phyloP scores from a whole-genome alignment of 78 protist species.

The Guillardia theta region DNA sequence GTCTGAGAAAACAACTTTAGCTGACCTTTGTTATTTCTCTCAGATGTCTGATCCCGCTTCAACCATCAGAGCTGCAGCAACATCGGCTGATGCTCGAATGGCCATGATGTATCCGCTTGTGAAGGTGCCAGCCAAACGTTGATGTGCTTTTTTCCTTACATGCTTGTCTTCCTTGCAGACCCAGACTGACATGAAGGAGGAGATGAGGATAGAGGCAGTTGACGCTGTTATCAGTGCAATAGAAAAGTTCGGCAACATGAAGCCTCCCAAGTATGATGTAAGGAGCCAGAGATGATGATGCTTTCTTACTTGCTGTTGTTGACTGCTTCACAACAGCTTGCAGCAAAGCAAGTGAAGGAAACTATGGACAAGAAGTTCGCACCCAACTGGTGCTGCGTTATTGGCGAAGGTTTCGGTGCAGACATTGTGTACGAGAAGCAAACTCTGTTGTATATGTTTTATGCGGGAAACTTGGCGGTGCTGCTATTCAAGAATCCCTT shows the following conservation, averaged over 20 bases:
- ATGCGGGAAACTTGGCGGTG: neutral
- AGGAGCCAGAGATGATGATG: neutral
- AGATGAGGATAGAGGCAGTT: slow-evolving; percentile 24
- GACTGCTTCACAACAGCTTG: neutral
- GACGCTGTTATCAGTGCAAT: slow-evolving; percentile 18
- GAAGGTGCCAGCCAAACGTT: neutral
- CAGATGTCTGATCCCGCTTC: neutral
- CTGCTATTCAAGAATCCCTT: slow-evolving; percentile 20
- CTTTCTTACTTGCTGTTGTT: neutral
- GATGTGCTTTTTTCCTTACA: neutral
- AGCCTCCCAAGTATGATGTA: neutral
- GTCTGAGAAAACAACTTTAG: no score
- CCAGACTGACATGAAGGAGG: slow-evolving; percentile 34
- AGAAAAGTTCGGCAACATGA: neutral
- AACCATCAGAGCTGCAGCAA: neutral
- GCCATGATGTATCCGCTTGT: neutral
- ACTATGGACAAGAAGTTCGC: slow-evolving; percentile 22
- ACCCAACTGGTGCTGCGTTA: slow-evolving; percentile 33
- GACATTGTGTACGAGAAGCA: slow-evolving; percentile 14
- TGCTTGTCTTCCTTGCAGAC: neutral
- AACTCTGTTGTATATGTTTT: neutral
- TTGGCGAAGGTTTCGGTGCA: neutral
- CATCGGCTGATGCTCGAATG: slow-evolving; percentile 8
- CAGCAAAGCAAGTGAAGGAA: slow-evolving; percentile 17
- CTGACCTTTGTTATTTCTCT: no score